Base-by-base conservation (phyloP, 176 grass and related monocot genomes). In the Oryza brachyantha region DNA sequence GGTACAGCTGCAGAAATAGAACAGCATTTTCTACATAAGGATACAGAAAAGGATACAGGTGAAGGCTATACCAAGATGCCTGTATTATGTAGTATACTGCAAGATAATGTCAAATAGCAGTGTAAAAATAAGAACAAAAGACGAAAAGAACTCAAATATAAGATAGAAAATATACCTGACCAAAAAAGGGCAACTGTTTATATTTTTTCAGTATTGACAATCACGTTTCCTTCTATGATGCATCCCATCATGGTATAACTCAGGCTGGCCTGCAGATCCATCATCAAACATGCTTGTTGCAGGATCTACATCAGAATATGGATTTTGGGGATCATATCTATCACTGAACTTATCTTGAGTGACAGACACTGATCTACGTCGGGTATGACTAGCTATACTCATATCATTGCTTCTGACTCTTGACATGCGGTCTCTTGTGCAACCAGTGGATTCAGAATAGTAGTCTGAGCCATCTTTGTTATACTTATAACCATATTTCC, bases 11-110 rank as follows among this genome's bases (percentile, higher is more conserved):
- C 55, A 73, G 54, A 55, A 65, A 71, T 76, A 82, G 61, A 80
- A 40, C 74, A 82, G 50, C 38, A 79, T 58, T 69, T 79, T 84
- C 42, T 74, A 64, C 34, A 74, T 79, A 84, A 92, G 92, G 95
- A 98, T 98, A 98, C 95, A 81, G 73, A 90, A 87, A 94, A 98
- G 95, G 95, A 98, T 98, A 98, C 92, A 61, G 84, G 74, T 86
- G 84, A 78, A 69, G 79, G 82, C 19, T 78, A 86, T 84, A 76
- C 81, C 80, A 61, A 83, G 88, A 75, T 71, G 76, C 86, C 72
- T 83, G 81, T 76, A 76, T 85, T 79, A 78, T 28, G 66, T 38
- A 28, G 73, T 80, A 68, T 89, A 92, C 85, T 92, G 92, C 89
- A 94, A 79, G 78, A 68, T 73, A 39, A 76, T 75, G 55, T 79